phyloP scores from a whole-genome alignment of 2,329 filamentous ascomycete genomes.

The Colletotrichum tanaceti region DNA sequence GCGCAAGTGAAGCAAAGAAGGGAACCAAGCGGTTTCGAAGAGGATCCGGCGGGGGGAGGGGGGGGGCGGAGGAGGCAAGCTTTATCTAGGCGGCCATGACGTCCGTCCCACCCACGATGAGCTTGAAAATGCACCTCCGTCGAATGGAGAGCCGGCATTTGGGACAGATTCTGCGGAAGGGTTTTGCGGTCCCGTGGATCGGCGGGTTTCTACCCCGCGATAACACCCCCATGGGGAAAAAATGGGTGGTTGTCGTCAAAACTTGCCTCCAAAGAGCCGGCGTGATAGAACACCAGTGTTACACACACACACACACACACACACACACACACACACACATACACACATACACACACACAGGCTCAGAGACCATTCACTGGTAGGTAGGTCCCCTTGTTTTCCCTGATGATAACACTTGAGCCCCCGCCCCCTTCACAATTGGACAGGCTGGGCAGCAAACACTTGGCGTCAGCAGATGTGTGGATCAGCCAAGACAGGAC shows the following conservation, averaged over 20 bases:
- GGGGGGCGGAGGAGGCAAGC: conserved; percentile 34
- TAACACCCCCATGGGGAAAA: conserved; percentile 35
- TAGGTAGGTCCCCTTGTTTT: background rate
- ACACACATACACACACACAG: background rate
- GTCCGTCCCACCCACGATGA: conserved; percentile 30
- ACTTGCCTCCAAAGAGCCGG: conserved; percentile 20
- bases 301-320: no score
- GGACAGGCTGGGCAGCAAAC: conserved; percentile 26
- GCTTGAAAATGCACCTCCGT: conserved; percentile 22
- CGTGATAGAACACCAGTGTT: background rate
- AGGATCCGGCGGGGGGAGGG: conserved; percentile 7
- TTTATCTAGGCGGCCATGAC: conserved; percentile 37
- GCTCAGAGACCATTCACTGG: conserved; percentile 1
- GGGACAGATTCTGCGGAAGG: conserved; percentile 16
- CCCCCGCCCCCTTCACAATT: conserved; percentile 18
- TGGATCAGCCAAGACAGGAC: conserved; percentile 39
- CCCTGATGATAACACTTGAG: background rate
- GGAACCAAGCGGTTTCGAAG: background rate
- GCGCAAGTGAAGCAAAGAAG: conserved; percentile 9
- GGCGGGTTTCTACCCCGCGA: conserved; percentile 36
- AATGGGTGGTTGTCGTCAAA: conserved; percentile 30
- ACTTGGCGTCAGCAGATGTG: conserved; percentile 41
- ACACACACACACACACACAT: background rate
- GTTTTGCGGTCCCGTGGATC: conserved; percentile 16
- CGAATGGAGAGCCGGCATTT: conserved; percentile 22